Conservation (phyloP, 2,329 filamentous ascomycete species). For the Xylaria multiplex region DNA sequence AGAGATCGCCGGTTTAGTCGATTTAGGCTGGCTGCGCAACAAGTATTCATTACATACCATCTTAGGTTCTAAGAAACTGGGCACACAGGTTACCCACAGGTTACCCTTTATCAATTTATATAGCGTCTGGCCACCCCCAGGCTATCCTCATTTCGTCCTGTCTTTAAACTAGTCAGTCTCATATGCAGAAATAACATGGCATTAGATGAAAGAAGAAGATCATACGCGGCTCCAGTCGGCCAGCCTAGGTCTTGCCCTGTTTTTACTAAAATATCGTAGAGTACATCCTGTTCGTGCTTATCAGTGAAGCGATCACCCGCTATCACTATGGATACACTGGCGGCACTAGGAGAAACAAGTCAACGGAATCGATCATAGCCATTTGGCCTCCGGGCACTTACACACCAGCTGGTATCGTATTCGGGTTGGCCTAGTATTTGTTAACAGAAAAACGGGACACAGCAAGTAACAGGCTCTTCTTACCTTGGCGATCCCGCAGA, state of each 20-base stretch:
- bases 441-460: not conserved
- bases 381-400: not conserved
- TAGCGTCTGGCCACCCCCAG: conserved; percentile 6
- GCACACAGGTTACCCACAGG: too few relatives aligned
- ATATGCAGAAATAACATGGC: not conserved
- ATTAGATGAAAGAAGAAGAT: not conserved
- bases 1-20: too few relatives aligned
- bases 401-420: conserved; percentile 10
- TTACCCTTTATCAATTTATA: too few relatives aligned
- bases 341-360: not conserved
- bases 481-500: conserved; percentile 21
- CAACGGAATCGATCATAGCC: too few relatives aligned
- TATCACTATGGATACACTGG: conserved; percentile 17
- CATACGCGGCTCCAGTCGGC: conserved; percentile 17
- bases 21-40: too few relatives aligned
- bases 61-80: too few relatives aligned
- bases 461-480: not conserved
- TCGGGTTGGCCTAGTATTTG: conserved; percentile 9
- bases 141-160: conserved; percentile 11
- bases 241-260: conserved; percentile 14
- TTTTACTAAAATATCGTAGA: conserved; percentile 6
- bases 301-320: conserved; percentile 17
- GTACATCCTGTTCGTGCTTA: conserved; percentile 9
- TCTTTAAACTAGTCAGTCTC: not conserved
- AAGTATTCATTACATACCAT: too few relatives aligned